phyloP scores from a whole-genome alignment of 345 rosid genomes.

The Lenwebbia sp. region DNA sequence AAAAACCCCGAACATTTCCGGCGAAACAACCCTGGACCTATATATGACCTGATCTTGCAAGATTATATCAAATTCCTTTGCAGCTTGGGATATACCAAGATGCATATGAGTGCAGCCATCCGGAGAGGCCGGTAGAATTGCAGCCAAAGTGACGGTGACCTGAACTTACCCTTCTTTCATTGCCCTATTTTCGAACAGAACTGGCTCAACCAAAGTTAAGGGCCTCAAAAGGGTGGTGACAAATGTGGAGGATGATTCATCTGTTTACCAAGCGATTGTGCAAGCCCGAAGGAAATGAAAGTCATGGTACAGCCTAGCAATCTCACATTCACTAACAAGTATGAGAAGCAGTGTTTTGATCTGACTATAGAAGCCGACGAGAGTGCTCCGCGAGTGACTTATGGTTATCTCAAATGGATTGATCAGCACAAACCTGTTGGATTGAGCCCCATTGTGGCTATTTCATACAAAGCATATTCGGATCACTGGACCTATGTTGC shows the following conservation, averaged over 20 bases:
- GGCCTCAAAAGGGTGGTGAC: conserved; percentile 16
- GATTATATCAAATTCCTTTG: conserved; percentile 30
- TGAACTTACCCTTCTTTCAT: conserved; percentile 1
- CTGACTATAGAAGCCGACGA: conserved; percentile 1
- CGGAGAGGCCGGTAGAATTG: conserved; percentile 22
- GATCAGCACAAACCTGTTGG: conserved; percentile 25
- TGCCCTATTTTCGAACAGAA: conserved; percentile 9
- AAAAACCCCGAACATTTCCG: too few species aligned
- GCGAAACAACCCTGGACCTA: conserved; percentile 13
- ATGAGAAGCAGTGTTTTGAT: background rate
- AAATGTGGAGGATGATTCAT: conserved; percentile 10
- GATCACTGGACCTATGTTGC: too few species aligned
- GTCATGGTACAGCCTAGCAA: conserved; percentile 4
- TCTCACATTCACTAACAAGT: conserved; percentile 3
- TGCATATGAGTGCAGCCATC: conserved; percentile 22
- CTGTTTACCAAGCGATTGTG: conserved; percentile 8
- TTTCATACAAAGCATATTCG: background rate
- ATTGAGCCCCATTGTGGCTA: conserved; percentile 28
- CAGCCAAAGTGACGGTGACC: conserved; percentile 2
- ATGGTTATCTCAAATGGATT: conserved; percentile 24
- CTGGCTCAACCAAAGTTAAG: conserved; percentile 3
- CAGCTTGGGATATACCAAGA: conserved; percentile 13
- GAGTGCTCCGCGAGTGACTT: background rate
- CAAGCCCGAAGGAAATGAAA: conserved; percentile 2
- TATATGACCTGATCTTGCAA: conserved; percentile 17